Percentiles rank a stretch among this genome's conserved stretches.
These are phyloP conservation scores for Tolypocladium sp. DNA, from an alignment of 2,329 filamentous ascomycete species.

Conservation along the genomic window DNA sequence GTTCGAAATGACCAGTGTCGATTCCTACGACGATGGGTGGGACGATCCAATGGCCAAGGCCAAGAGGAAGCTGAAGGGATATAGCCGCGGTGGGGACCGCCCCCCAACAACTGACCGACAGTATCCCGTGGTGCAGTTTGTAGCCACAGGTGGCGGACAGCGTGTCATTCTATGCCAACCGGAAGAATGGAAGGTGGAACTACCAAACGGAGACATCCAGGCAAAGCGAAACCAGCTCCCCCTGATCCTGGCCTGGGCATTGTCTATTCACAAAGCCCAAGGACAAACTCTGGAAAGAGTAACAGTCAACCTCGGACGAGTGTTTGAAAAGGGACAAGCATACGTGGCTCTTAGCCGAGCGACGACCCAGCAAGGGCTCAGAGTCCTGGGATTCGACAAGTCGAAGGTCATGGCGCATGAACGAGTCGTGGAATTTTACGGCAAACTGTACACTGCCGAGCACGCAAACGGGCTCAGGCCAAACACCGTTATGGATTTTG, in stretches of 20 bases:
- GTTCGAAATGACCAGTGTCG: slow-evolving; percentile 28
- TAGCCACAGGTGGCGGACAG: slow-evolving; percentile 60
- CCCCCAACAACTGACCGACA: slow-evolving; percentile 40
- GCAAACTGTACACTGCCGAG: slow-evolving; percentile 68
- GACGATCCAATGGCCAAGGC: slow-evolving; percentile 35
- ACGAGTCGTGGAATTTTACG: slow-evolving; percentile 77
- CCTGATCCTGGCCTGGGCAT: slow-evolving; percentile 89
- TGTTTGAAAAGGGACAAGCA: slow-evolving; percentile 96
- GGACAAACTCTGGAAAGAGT: slow-evolving; percentile 90
- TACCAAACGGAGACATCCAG: slow-evolving; percentile 90
- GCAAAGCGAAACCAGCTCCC: slow-evolving; percentile 77
- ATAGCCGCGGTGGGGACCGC: slow-evolving; percentile 29
- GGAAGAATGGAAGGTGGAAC: slow-evolving; percentile 92
- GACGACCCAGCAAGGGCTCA: slow-evolving; percentile 75
- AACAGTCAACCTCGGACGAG: slow-evolving; percentile 82
- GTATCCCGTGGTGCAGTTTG: slow-evolving; percentile 81
- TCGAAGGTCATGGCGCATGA: slow-evolving; percentile 91
- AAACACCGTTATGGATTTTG: slow-evolving; percentile 28
- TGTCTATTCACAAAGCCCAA: slow-evolving; percentile 97
- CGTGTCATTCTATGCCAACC: slow-evolving; percentile 64
- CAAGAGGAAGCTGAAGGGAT: slow-evolving; percentile 48
- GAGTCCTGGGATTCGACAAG: slow-evolving; percentile 82
- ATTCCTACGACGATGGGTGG: slow-evolving; percentile 32
- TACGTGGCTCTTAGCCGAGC: slow-evolving; percentile 95
- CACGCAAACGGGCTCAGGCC: slow-evolving; percentile 27